Evolutionary conservation across 2,329 filamentous ascomycete species (phyloP).

Genomic region (Drechmeria coniospora): DNA sequence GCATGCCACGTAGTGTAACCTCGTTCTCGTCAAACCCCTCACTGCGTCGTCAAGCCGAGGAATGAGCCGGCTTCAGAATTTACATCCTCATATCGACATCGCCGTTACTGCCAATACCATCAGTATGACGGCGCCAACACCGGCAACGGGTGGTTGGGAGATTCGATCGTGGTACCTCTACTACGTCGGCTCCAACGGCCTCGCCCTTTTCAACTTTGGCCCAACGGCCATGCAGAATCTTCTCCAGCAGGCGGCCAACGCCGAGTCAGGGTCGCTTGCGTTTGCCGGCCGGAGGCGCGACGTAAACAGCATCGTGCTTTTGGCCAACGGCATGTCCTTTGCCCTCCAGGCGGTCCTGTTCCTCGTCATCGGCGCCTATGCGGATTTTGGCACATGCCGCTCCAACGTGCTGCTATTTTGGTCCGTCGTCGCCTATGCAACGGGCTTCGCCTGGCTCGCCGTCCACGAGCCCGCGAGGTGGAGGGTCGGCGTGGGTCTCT

Average conservation of each 20-base stretch:
- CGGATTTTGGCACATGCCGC: constrained; percentile 50
- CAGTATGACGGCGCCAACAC: too few species aligned
- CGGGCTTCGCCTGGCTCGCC: constrained; percentile 53
- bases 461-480: constrained; percentile 45
- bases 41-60: too few species aligned
- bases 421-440: constrained; percentile 43
- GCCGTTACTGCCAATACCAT: too few species aligned
- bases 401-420: constrained; percentile 47
- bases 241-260: constrained; percentile 38
- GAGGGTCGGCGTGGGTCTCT: constrained; percentile 43
- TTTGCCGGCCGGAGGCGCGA: constrained; percentile 42
- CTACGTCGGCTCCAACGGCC: constrained; percentile 52
- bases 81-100: too few species aligned
- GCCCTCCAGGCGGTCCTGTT: constrained; percentile 47
- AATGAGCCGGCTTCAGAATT: too few species aligned
- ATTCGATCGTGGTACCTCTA: constrained; percentile 24
- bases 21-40: too few species aligned
- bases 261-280: constrained; percentile 30
- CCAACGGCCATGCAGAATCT: constrained; percentile 51
- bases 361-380: constrained; percentile 34
- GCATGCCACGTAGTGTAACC: too few species aligned
- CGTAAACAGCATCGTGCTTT: constrained; percentile 50
- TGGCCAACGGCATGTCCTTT: constrained; percentile 53
- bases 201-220: constrained; percentile 47
- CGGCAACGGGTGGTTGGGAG: too few species aligned